phyloP scores from a whole-genome alignment of 129 eudicot genomes.

The Pseudognaphalium luteoalbum region DNA sequence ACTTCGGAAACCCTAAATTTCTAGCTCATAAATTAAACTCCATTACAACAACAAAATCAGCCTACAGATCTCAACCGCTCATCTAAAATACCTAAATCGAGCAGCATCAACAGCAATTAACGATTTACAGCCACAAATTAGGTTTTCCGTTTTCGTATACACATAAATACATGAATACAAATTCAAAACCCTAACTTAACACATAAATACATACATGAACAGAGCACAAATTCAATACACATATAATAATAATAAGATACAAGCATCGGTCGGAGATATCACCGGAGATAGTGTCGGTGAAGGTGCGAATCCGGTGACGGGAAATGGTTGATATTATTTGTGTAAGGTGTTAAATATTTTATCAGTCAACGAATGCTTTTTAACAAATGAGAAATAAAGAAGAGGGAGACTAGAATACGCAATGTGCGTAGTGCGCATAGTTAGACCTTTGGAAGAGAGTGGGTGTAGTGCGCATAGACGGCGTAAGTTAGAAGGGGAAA shows the following conservation, averaged over 20 bases:
- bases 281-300: slow-evolving; percentile 14
- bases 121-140: slow-evolving; percentile 16
- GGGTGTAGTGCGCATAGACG: slow-evolving; percentile 42
- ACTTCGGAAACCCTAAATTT: slow-evolving; percentile 35
- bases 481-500: slow-evolving; percentile 42
- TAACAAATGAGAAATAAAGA: slow-evolving; percentile 31
- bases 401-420: slow-evolving; percentile 57
- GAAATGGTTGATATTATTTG: slow-evolving; percentile 18
- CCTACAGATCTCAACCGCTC: slow-evolving; percentile 38
- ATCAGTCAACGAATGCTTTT: slow-evolving; percentile 47
- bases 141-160: slow-evolving; percentile 8
- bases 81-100: slow-evolving; percentile 20
- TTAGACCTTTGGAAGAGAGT: slow-evolving; percentile 31
- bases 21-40: slow-evolving; percentile 23
- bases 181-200: slow-evolving; percentile 28
- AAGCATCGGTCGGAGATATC: slow-evolving; percentile 1
- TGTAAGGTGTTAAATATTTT: neutral
- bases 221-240: neutral
- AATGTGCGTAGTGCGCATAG: slow-evolving; percentile 62
- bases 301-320: slow-evolving; percentile 18
- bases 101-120: slow-evolving; percentile 15
- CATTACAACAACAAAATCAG: slow-evolving; percentile 7
- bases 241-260: neutral
- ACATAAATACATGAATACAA: slow-evolving; percentile 10
- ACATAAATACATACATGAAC: slow-evolving; percentile 17